Base-by-base conservation (phyloP, 306 rosid species). In the Malus orientalis region DNA sequence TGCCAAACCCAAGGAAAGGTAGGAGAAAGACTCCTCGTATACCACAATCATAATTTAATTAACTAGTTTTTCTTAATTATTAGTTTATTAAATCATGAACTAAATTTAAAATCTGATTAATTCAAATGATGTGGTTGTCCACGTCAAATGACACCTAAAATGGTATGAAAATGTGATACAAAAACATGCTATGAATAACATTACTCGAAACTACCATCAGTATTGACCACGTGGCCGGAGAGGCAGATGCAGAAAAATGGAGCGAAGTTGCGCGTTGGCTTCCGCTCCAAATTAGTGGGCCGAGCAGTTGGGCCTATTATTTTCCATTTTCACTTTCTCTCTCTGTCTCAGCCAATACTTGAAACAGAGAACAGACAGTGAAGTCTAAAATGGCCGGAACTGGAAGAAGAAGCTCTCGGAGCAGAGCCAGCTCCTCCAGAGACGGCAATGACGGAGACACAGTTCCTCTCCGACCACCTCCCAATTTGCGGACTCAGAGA, bases 351-450 rank as follows among this genome's bases (percentile, higher is more conserved):
- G 12, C 15, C 3, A 27, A 61, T 20, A 61, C 66, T 61, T 12
- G 66, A 63, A 8, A 18, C 12, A 25, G 22, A 30, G 15, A 15
- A 16, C 23, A 25, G 55, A 64, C n/a, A 8, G n/a, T 42, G 55
- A 42, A 19, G 84, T 5, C 63, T 30, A 6, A 79, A 77, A 91
- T 91, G 96, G 30, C 84, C 32, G 96, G 94, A 79, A 63, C 85
- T 19, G 89, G 88, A 53, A 84, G 92, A 68, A 80, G 81, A 57
- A 76, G 64, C 49, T 78, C 83, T 71, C 96, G 93, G 53, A 85
- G 82, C 62, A 86, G 92, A 86, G 78, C 49, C 69, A 78, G 76
- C 83, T 78, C 97, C 30, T 75, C 88, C 80, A 49, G 85, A 3
- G 81, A 51, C 20, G 20, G 55, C 53, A 58, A 20, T 3, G 67